Percentiles rank a stretch among this genome's conserved stretches.
phyloP scores from a whole-genome alignment of 2,329 filamentous ascomycete species.

The Akanthomyces muscarius region DNA sequence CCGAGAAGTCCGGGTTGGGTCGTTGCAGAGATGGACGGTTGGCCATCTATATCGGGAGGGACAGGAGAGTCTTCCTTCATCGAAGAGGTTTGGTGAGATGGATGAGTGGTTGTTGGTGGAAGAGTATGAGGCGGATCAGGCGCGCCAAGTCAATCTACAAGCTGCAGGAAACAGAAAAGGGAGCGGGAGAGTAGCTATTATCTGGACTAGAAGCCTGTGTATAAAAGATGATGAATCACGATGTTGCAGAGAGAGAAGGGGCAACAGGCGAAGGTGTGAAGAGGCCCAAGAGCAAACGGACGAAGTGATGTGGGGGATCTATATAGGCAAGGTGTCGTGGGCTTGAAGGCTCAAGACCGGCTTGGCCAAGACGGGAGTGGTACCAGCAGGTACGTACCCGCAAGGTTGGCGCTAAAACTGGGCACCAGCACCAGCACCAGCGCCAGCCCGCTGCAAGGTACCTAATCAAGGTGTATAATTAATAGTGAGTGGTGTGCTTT shows the following conservation, averaged over 20 bases:
- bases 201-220: neutral
- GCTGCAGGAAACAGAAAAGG: neutral
- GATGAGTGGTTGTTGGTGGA: neutral
- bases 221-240: neutral
- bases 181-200: neutral
- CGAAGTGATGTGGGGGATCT: slow-evolving; percentile 13
- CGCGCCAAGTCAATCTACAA: slow-evolving; percentile 1
- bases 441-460: neutral
- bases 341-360: neutral
- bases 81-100: slow-evolving; percentile 39
- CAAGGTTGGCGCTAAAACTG: neutral
- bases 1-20: slow-evolving; percentile 47
- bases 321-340: slow-evolving; percentile 9
- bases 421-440: no score
- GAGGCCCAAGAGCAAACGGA: neutral
- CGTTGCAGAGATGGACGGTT: slow-evolving; percentile 49
- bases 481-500: neutral
- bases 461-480: neutral
- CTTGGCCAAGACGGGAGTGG: neutral
- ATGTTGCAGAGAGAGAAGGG: neutral
- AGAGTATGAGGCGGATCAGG: neutral
- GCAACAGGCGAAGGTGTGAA: neutral
- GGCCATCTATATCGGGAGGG: slow-evolving; percentile 51
- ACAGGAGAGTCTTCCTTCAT: slow-evolving; percentile 59
- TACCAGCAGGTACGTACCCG: neutral